Evolutionary conservation across 2,329 filamentous ascomycete species (phyloP).

Genomic region (Aspergillus pseudoterreus): DNA sequence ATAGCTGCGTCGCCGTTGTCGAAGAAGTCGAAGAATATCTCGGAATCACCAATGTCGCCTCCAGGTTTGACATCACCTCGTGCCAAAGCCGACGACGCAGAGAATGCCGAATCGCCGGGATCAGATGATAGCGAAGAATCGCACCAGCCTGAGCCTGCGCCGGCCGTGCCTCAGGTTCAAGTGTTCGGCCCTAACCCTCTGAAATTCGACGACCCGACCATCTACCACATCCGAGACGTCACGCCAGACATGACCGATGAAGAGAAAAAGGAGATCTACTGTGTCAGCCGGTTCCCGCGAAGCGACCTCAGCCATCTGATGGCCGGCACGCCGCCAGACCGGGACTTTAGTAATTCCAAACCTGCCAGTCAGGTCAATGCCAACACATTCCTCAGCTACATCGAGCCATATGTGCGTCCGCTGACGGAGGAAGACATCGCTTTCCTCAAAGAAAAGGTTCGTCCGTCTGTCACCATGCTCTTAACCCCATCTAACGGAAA

Average conservation of each 20-base stretch:
- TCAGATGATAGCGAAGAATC: slow-evolving; percentile 58
- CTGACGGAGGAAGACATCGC: slow-evolving; percentile 92
- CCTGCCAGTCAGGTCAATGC: slow-evolving; percentile 92
- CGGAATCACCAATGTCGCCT: slow-evolving; percentile 40
- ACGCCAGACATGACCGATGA: slow-evolving; percentile 73
- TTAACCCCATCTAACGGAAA: slow-evolving; percentile 7
- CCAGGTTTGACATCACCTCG: slow-evolving; percentile 42
- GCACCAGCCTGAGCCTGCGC: slow-evolving; percentile 58
- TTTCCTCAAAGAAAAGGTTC: slow-evolving; percentile 76
- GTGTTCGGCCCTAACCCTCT: slow-evolving; percentile 91
- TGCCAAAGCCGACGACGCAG: slow-evolving; percentile 51
- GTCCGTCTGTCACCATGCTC: slow-evolving; percentile 12
- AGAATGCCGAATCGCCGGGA: slow-evolving; percentile 59
- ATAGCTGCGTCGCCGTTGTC: slow-evolving; percentile 34
- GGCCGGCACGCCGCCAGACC: slow-evolving; percentile 83
- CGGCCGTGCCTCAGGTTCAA: slow-evolving; percentile 68
- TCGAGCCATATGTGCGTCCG: slow-evolving; percentile 85
- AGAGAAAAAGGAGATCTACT: slow-evolving; percentile 83
- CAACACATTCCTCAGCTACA: slow-evolving; percentile 84
- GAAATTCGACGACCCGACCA: slow-evolving; percentile 83
- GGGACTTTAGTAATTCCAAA: slow-evolving; percentile 92
- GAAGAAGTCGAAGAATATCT: slow-evolving; percentile 36
- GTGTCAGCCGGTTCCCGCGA: slow-evolving; percentile 77
- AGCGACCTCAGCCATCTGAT: slow-evolving; percentile 80
- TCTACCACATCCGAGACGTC: slow-evolving; percentile 84